Conservation (phyloP, 1,284 basidiomycete species). For the Golubevia pallescens region DNA sequence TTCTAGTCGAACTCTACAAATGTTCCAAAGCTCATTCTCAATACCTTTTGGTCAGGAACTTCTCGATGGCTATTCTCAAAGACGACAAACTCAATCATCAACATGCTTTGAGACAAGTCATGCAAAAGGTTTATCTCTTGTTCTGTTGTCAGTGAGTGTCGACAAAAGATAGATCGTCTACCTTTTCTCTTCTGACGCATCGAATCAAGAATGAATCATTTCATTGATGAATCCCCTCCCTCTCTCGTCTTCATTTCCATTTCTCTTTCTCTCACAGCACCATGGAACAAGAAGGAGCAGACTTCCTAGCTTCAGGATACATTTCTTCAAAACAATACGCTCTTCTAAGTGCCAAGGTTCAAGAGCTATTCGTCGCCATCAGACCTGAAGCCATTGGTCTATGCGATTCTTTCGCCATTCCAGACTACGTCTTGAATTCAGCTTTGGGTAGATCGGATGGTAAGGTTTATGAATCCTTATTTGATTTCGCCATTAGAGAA, state of each 20-base stretch:
- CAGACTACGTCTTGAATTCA: constrained; percentile 65
- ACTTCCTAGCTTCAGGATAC: constrained; percentile 65
- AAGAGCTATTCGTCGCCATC: constrained; percentile 60
- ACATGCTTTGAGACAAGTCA: constrained; percentile 62
- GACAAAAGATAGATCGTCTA: too few species aligned
- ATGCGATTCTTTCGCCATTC: constrained; percentile 59
- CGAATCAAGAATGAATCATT: too few species aligned
- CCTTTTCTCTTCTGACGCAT: too few species aligned
- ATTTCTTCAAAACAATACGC: constrained; percentile 60
- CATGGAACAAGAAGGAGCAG: constrained; percentile 56
- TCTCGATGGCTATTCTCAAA: constrained; percentile 64
- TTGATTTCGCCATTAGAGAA: constrained; percentile 47
- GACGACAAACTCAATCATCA: constrained; percentile 61
- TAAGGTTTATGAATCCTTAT: constrained; percentile 57
- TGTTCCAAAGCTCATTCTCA: constrained; percentile 60
- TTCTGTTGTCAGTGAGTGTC: constrained; percentile 22
- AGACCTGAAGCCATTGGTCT: constrained; percentile 55
- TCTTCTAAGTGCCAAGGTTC: constrained; percentile 55
- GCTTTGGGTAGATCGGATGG: constrained; percentile 64
- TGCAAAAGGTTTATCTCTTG: constrained; percentile 55
- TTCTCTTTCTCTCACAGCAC: constrained; percentile 12
- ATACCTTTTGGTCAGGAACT: constrained; percentile 63
- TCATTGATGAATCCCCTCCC: neutral
- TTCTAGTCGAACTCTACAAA: constrained; percentile 64
- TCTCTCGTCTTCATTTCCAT: too few species aligned